Conservation (phyloP, 768 basidiomycete species). For the Suillus paluster region DNA sequence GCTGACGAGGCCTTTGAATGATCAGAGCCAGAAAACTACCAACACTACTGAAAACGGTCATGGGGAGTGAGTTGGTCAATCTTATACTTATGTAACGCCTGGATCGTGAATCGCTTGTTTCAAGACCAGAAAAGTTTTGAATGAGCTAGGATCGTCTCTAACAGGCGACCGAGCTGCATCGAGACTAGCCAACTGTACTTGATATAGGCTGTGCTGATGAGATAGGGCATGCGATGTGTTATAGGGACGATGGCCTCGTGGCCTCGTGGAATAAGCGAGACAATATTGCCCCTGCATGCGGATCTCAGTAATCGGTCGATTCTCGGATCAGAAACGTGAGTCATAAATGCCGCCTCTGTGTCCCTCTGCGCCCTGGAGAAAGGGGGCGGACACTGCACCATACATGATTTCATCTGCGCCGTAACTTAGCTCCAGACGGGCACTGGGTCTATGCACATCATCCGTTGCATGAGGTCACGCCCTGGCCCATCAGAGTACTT, state of each 20-base stretch:
- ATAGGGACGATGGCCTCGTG: constrained; percentile 62
- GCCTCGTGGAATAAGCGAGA: constrained; percentile 86
- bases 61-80: constrained; percentile 88
- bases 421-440: constrained; percentile 78
- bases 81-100: constrained; percentile 93
- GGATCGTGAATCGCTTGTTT: constrained; percentile 98
- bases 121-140: constrained; percentile 93
- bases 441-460: constrained; percentile 79
- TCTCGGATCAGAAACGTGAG: constrained; percentile 91
- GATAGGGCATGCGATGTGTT: too few species aligned
- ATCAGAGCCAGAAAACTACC: too few species aligned
- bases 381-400: constrained; percentile 84
- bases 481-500: constrained; percentile 83
- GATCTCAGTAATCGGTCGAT: constrained; percentile 99
- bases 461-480: constrained; percentile 84
- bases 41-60: too few species aligned
- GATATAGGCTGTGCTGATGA: constrained; percentile 12
- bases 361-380: constrained; percentile 90
- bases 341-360: constrained; percentile 91
- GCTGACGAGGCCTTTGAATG: too few species aligned
- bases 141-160: constrained; percentile 93
- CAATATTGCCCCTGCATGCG: constrained; percentile 75
- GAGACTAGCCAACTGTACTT: constrained; percentile 37
- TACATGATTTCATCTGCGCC: constrained; percentile 87
- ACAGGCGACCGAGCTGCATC: constrained; percentile 55